Conservation (phyloP, 345 rosid genomes). For the Syzygium aromaticum region DNA sequence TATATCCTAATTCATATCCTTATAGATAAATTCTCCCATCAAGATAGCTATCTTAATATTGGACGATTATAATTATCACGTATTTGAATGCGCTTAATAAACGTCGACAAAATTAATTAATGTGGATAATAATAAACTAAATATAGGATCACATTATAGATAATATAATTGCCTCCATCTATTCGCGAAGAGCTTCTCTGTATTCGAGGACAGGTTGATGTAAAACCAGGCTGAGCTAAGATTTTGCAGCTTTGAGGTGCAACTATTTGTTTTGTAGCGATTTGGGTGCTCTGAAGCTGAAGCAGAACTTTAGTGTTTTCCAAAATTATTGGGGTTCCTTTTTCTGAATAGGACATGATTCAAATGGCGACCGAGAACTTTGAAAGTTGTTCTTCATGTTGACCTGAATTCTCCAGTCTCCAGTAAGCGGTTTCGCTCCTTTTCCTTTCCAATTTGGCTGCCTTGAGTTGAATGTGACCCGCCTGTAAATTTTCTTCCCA, state of each 20-base stretch:
- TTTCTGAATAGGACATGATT: neutral
- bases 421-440: neutral
- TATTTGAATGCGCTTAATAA: too few relatives aligned
- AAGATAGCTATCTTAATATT: too few relatives aligned
- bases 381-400: neutral
- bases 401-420: neutral
- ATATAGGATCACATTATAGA: too few relatives aligned
- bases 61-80: too few relatives aligned
- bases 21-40: too few relatives aligned
- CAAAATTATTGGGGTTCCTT: neutral
- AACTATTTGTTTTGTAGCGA: neutral
- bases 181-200: neutral
- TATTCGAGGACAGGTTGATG: neutral
- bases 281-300: neutral
- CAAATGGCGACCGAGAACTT: neutral
- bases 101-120: too few relatives aligned
- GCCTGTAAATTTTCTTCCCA: too few relatives aligned
- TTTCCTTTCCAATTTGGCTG: neutral
- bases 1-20: too few relatives aligned
- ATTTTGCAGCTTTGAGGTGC: neutral
- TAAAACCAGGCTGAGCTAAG: neutral
- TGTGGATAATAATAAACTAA: too few relatives aligned
- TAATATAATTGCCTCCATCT: too few relatives aligned
- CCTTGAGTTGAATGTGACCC: neutral
- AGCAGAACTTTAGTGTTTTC: neutral